Conservation (phyloP, 139 green algal genomes). For the Chlorella ohadii region DNA sequence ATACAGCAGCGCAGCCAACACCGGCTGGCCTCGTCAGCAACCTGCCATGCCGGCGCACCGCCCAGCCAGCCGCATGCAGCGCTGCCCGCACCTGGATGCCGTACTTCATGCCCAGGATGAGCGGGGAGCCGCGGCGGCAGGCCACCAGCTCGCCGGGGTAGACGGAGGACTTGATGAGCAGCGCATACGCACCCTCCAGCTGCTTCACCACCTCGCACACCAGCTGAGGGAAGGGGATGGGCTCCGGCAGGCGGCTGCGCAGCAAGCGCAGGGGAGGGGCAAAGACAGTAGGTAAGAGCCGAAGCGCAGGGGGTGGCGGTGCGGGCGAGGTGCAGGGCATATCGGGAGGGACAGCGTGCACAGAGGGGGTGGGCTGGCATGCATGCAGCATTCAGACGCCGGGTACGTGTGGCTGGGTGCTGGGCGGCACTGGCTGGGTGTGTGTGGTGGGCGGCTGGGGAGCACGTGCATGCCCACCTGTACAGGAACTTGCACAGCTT, state of each 20-base stretch:
- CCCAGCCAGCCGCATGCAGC: too few relatives aligned
- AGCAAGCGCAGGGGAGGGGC: not conserved
- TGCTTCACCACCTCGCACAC: slow-evolving; percentile 96
- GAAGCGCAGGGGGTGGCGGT: slow-evolving; percentile 16
- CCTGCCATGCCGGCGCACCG: too few relatives aligned
- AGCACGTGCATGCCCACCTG: slow-evolving; percentile 36
- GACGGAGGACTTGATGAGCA: slow-evolving; percentile 95
- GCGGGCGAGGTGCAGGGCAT: slow-evolving; percentile 93
- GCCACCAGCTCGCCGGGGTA: slow-evolving; percentile 97
- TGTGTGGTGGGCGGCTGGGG: too few relatives aligned
- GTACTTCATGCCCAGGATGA: slow-evolving; percentile 93
- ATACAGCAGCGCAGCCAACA: too few relatives aligned
- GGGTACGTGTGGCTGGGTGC: not conserved
- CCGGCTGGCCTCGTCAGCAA: too few relatives aligned
- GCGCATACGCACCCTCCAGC: slow-evolving; percentile 96
- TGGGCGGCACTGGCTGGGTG: not conserved
- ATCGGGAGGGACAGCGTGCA: not conserved
- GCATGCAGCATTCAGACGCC: too few relatives aligned
- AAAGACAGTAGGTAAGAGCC: slow-evolving; percentile 60
- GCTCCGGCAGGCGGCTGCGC: slow-evolving; percentile 62
- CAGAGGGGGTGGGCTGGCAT: too few relatives aligned
- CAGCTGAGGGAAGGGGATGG: slow-evolving; percentile 76
- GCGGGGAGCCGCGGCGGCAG: slow-evolving; percentile 93
- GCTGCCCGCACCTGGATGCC: slow-evolving; percentile 43
- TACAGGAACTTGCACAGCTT: slow-evolving; percentile 98